Conservation (phyloP, 75 land plant species). For the Selaginella moellendorffii region DNA sequence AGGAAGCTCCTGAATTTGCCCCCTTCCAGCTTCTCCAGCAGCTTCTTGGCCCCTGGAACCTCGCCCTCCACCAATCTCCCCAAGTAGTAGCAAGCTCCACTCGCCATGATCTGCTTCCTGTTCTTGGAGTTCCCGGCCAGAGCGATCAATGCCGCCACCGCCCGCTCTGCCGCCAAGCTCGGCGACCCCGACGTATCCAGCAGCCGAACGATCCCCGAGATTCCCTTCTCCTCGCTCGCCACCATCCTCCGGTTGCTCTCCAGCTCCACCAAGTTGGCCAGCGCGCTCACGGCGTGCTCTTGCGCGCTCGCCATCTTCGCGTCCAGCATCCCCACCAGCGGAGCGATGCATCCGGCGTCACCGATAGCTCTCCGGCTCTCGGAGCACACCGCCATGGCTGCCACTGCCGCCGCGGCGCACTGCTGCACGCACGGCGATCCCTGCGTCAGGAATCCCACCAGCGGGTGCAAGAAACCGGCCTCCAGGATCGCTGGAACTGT, state of each 20-base stretch:
- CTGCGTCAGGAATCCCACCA: constrained; percentile 26
- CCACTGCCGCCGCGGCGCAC: constrained; percentile 54
- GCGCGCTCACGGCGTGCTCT: constrained; percentile 50
- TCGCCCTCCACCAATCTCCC: constrained; percentile 48
- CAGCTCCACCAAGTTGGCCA: constrained; percentile 35
- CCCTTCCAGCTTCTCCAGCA: constrained; percentile 39
- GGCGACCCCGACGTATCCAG: constrained; percentile 25
- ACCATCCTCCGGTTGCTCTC: constrained; percentile 38
- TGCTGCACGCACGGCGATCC: constrained; percentile 20
- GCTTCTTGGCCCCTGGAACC: constrained; percentile 56
- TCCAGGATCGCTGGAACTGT: constrained; percentile 30
- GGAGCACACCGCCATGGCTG: constrained; percentile 24
- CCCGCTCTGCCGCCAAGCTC: constrained; percentile 38
- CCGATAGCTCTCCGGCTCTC: constrained; percentile 42
- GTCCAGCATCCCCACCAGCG: constrained; percentile 52
- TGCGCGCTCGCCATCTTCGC: constrained; percentile 50
- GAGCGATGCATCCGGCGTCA: constrained; percentile 40
- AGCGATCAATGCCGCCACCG: constrained; percentile 37
- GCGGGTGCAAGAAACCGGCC: constrained; percentile 38
- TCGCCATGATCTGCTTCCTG: constrained; percentile 61
- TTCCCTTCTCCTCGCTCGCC: constrained; percentile 53
- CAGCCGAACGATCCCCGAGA: constrained; percentile 37
- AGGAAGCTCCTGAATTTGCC: constrained; percentile 57
- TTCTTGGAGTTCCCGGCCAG: constrained; percentile 40
- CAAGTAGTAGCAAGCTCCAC: constrained; percentile 44